Evolutionary conservation across 495 filamentous ascomycete genomes (phyloP), one percentile per base, ranked within the genome.

Genomic region (Tuber borchii): DNA sequence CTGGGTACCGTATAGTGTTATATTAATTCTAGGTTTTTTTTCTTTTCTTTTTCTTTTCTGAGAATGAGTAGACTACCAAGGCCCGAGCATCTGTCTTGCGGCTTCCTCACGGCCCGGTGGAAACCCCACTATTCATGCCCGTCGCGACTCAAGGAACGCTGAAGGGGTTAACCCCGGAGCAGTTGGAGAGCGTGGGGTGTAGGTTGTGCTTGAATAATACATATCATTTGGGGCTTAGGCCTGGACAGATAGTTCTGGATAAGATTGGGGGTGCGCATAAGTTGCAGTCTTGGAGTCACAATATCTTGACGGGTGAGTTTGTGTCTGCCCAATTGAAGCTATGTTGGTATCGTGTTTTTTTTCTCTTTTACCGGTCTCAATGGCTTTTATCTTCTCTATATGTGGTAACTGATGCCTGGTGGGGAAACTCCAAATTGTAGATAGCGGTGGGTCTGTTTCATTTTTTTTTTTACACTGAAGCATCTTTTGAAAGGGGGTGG

Each of bases 101-200:
- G 19, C 90, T 99, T 1, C 95, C 95, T 48, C 96, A 98, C 89
- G 95, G 95, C 80, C 87, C 91, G 0, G 94, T 98, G 20, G 88
- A 91, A 72, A 88, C 97, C 17, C 95, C 95, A 2, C 90, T 97
- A 37, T 99, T 98, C 84, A 98, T 98, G 94, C 95, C 95, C 26
- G 95, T 98, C 43, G 95, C 96, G 26, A 98, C 95, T n/a, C 95
- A 99, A 84, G 95, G 92, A 0, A 94, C 95, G 0, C 86, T 99
- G 44, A 99, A 99, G 83, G 95, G 95, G 42, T 85, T 99, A 73
- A 97, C 95, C 42, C 93, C 94, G 2, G 91, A 95, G 77, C 95
- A 99, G 80, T 86, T 99, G 34, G 93, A 94, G 77, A 87, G 90
- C 46, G 95, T 93, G 0, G 91, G 93, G 69, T 98, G 96, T 81